Evolutionary conservation across 1,139 yeast genomes (phyloP).

Genomic region (Pneumocystis carinii): DNA sequence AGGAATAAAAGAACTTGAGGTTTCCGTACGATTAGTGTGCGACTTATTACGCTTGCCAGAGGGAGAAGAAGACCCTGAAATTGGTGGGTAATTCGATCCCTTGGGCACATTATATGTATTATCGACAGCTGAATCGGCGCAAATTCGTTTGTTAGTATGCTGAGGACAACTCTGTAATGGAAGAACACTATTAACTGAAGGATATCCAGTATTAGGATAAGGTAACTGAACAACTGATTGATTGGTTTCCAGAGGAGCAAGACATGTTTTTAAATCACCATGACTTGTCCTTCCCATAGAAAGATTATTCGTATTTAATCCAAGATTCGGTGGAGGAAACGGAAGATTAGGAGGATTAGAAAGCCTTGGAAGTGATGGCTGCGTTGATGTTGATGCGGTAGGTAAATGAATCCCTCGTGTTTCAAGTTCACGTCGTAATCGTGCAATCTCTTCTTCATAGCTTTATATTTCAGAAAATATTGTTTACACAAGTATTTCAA

Average conservation of each 20-base stretch:
- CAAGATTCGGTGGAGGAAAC: slow-evolving; percentile 5
- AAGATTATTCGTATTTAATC: neutral
- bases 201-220: neutral
- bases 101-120: neutral
- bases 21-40: neutral
- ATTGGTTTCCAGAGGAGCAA: neutral
- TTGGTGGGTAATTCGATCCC: neutral
- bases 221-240: neutral
- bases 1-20: neutral
- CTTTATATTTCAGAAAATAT: slow-evolving; percentile 6
- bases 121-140: neutral
- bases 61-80: neutral
- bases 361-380: slow-evolving; percentile 11
- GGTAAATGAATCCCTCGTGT: slow-evolving; percentile 23
- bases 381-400: slow-evolving; percentile 7
- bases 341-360: slow-evolving; percentile 3
- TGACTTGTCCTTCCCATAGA: neutral
- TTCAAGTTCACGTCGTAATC: slow-evolving; percentile 76
- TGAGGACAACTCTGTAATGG: neutral
- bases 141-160: neutral
- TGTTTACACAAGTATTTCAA: neutral
- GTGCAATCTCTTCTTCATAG: slow-evolving; percentile 79
- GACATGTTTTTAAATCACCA: neutral
- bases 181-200: neutral
- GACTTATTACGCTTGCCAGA: neutral